phyloP scores from a whole-genome alignment of 495 filamentous ascomycete genomes.

The Arthonia radiata region DNA sequence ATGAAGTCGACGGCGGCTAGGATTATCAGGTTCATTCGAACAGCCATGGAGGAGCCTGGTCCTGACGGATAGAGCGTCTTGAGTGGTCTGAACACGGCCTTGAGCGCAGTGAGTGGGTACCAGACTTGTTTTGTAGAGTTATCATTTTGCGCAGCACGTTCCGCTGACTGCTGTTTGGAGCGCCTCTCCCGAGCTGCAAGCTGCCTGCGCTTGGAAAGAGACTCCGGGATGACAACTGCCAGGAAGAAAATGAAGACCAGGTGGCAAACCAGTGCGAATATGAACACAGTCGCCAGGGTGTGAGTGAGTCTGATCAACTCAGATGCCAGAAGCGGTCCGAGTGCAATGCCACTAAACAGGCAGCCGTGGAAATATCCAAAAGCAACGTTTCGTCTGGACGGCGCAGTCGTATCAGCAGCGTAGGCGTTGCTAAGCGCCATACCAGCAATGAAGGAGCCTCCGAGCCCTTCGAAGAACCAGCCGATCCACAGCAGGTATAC shows the following conservation, averaged over 20 bases:
- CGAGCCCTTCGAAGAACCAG: slow-evolving; percentile 50
- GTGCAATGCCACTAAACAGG: slow-evolving; percentile 63
- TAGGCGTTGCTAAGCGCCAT: slow-evolving; percentile 69
- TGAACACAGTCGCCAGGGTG: slow-evolving; percentile 49
- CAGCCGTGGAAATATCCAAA: slow-evolving; percentile 79
- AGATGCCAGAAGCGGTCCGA: slow-evolving; percentile 59
- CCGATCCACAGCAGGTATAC: slow-evolving; percentile 55
- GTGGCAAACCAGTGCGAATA: slow-evolving; percentile 47
- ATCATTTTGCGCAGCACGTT: slow-evolving; percentile 9
- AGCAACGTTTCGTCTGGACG: slow-evolving; percentile 50
- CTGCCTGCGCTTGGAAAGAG: slow-evolving; percentile 43
- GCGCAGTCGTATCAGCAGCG: slow-evolving; percentile 63
- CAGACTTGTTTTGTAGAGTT: slow-evolving; percentile 3
- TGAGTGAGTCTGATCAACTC: slow-evolving; percentile 47
- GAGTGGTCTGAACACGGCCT: slow-evolving; percentile 51
- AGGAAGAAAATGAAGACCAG: slow-evolving; percentile 42
- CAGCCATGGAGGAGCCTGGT: slow-evolving; percentile 26
- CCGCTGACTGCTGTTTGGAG: slow-evolving; percentile 8
- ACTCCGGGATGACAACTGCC: slow-evolving; percentile 53
- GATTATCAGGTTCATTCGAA: slow-evolving; percentile 57
- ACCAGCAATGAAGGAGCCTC: slow-evolving; percentile 62
- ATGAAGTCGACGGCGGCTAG: slow-evolving; percentile 58
- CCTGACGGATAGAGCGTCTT: slow-evolving; percentile 51
- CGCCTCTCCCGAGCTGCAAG: slow-evolving; percentile 40
- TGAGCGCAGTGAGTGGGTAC: slow-evolving; percentile 20